A percentile compares a stretch with the other conserved stretches of the same genome.
These are phyloP conservation scores for Boletus sensibilis DNA, from an alignment of 768 basidiomycete species.

Conservation along the genomic window DNA sequence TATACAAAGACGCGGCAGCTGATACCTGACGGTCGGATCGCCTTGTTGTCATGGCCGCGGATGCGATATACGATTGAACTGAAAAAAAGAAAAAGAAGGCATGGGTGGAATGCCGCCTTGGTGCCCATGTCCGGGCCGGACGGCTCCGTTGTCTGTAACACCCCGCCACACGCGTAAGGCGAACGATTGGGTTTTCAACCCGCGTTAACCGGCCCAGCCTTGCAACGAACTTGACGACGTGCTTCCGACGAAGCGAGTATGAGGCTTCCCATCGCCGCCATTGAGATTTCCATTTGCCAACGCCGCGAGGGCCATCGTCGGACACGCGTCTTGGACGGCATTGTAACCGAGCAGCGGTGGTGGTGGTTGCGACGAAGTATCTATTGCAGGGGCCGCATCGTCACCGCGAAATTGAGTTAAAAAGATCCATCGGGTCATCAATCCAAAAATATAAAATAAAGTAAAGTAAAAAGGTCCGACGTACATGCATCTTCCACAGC, in stretches of 20 bases:
- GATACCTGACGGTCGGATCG: neutral
- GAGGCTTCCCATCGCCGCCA: constrained; percentile 4
- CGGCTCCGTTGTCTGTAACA: neutral
- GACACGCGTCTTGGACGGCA: constrained; percentile 4
- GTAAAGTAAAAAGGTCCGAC: constrained; percentile 19
- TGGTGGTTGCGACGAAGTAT: constrained; percentile 5
- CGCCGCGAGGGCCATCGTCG: neutral
- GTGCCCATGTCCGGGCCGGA: neutral
- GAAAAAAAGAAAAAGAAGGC: neutral
- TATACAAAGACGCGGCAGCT: neutral
- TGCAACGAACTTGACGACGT: constrained; percentile 29
- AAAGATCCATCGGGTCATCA: neutral
- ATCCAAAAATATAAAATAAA: constrained; percentile 2
- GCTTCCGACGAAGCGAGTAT: constrained; percentile 17
- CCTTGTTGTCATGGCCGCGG: neutral
- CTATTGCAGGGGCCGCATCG: constrained; percentile 3
- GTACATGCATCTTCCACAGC: constrained; percentile 26
- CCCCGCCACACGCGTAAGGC: neutral
- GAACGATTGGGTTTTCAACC: neutral
- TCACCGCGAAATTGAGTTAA: neutral
- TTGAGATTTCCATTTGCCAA: neutral
- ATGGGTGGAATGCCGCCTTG: neutral
- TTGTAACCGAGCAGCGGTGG: constrained; percentile 11
- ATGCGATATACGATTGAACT: neutral
- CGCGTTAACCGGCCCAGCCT: constrained; percentile 28